Percentiles rank a stretch among this genome's conserved stretches.
phyloP scores from a whole-genome alignment of 805 yeast genomes.

The Saccharomycopsis guyanensis region DNA sequence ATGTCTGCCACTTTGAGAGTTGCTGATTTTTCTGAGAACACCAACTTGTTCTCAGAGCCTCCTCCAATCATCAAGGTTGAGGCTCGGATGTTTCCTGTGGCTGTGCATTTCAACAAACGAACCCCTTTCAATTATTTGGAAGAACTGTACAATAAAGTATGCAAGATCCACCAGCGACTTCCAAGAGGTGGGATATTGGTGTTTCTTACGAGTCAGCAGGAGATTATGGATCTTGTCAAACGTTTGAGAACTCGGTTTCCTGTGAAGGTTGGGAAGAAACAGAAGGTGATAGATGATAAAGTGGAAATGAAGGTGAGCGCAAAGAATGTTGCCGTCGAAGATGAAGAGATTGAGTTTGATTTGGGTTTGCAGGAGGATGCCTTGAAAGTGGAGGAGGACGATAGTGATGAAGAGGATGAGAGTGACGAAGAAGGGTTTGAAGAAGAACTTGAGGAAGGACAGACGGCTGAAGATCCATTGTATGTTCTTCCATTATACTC shows the following conservation, averaged over 20 bases:
- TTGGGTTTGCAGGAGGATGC: constrained; percentile 24
- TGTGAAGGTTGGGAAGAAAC: constrained; percentile 23
- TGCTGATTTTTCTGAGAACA: constrained; percentile 83
- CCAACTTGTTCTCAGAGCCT: constrained; percentile 50
- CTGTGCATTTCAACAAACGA: constrained; percentile 78
- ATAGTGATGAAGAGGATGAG: constrained; percentile 34
- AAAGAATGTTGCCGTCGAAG: not conserved
- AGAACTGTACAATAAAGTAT: constrained; percentile 77
- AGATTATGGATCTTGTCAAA: constrained; percentile 71
- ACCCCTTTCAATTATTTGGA: constrained; percentile 76
- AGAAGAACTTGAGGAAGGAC: constrained; percentile 64
- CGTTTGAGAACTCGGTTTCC: constrained; percentile 65
- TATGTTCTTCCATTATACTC: constrained; percentile 92
- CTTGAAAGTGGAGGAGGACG: constrained; percentile 26
- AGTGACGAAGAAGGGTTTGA: constrained; percentile 56
- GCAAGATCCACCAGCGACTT: constrained; percentile 75
- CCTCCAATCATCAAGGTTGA: constrained; percentile 90
- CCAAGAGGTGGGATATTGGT: constrained; percentile 94
- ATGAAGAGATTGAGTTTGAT: constrained; percentile 26
- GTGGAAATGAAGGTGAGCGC: constrained; percentile 33
- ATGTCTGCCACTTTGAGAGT: constrained; percentile 98
- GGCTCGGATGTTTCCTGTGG: constrained; percentile 91
- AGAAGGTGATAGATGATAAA: constrained; percentile 32
- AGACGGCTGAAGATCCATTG: constrained; percentile 66
- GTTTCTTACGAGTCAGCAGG: constrained; percentile 92